Base-by-base conservation (phyloP, 345 rosid species). In the Gossypium raimondii region DNA sequence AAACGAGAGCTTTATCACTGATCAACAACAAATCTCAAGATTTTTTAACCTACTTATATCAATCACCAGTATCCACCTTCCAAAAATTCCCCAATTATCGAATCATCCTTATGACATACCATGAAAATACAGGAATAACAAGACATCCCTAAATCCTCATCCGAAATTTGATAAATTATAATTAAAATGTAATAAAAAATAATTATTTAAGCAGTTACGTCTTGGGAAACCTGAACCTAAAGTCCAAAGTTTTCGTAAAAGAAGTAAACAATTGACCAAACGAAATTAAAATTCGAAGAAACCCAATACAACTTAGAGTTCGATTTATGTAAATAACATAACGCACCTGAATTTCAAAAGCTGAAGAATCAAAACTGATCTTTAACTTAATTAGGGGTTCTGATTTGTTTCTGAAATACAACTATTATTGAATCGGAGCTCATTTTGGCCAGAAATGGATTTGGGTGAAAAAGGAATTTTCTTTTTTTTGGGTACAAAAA, bases 341-440 rank as follows among this genome's bases (percentile, higher is more conserved):
- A 63, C 69, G 25, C 62, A 79, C 83, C 81, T 24, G 77, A 12
- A 65, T 71, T 67, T 45, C 34, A 59, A 25, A 70, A 68, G 56
- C n/a, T 10, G 47, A 17, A 38, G 22, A 62, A 68, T 75, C 78
- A 56, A 20, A 67, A 11, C 22, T 14, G 25, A n/a, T 53, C 72
- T 52, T 29, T 14, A 70, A 67, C 64, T 0, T 34, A 67, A 71
- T 44, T 72, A 44, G 22, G 44, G 41, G 24, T 57, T 34, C 29
- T 75, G 51, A 3, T 41, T 64, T 41, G 41, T 34, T 34, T 34
- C 41, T 34, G 41, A 34, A 5, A 34, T 34, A 34, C 41, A 34
- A 34, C 7, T 34, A 5, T 5, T 34, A 5, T 34, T 34, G 41
- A 34, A 34, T 5, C 41, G 41, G 41, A 5, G 7, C 41, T 34